These are phyloP conservation scores for Copromyces sp. DNA, from an alignment of 495 filamentous ascomycete genomes.

Conservation along the genomic window DNA sequence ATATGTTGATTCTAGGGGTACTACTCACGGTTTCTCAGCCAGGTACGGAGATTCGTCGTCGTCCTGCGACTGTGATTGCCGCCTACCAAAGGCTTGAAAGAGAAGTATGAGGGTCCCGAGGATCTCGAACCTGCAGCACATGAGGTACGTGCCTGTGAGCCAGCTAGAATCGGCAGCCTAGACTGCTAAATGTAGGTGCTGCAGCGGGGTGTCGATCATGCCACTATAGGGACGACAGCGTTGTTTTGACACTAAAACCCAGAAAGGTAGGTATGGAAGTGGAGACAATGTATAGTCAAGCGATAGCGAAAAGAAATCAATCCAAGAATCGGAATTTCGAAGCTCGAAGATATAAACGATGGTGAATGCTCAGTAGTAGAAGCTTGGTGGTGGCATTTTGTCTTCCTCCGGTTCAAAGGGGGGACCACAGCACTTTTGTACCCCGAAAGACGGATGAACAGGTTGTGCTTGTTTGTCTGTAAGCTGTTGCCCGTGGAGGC, in stretches of 20 bases:
- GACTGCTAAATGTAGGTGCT: background rate
- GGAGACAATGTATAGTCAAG: background rate
- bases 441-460: background rate
- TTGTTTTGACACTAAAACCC: background rate
- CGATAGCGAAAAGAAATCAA: background rate
- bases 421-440: background rate
- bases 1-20: background rate
- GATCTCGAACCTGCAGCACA: slow-evolving; percentile 40
- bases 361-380: background rate
- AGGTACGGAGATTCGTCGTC: slow-evolving; percentile 15
- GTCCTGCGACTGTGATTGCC: slow-evolving; percentile 7
- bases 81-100: slow-evolving; percentile 26
- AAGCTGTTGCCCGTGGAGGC: background rate
- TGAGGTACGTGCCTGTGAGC: background rate
- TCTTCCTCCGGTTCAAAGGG: background rate
- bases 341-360: background rate
- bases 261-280: background rate
- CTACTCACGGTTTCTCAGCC: background rate
- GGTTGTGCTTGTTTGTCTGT: background rate
- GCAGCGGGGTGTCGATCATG: background rate
- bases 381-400: background rate
- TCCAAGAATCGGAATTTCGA: background rate
- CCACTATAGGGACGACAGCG: background rate
- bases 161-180: background rate
- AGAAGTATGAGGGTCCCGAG: slow-evolving; percentile 38